A percentile compares a stretch with the other conserved stretches of the same genome.
phyloP scores from a whole-genome alignment of 768 basidiomycete genomes.

The Gloeostereum incarnatum region DNA sequence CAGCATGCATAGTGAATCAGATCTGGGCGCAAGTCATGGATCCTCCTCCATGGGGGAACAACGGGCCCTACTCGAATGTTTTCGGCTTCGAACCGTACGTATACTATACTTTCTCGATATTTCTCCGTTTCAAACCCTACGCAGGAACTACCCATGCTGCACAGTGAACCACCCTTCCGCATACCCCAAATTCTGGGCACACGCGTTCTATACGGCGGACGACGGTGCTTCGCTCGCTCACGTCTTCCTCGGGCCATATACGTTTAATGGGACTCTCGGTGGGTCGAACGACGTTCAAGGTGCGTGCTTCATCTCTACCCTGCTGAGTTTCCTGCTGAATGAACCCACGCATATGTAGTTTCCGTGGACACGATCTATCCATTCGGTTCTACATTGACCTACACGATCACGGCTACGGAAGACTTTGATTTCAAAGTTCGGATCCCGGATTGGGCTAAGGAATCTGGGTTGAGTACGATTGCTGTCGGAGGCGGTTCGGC shows the following conservation, averaged over 20 bases:
- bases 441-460: slow-evolving; percentile 25
- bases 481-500: slow-evolving; percentile 18
- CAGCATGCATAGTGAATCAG: slow-evolving; percentile 23
- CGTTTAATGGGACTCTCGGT: slow-evolving; percentile 23
- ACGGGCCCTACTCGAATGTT: slow-evolving; percentile 28
- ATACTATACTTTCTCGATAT: not conserved
- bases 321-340: not conserved
- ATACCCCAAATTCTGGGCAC: slow-evolving; percentile 33
- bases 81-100: slow-evolving; percentile 22
- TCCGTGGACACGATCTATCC: slow-evolving; percentile 28
- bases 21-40: slow-evolving; percentile 31
- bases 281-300: slow-evolving; percentile 20
- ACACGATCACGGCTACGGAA: slow-evolving; percentile 21
- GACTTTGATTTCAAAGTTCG: slow-evolving; percentile 27
- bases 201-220: slow-evolving; percentile 24
- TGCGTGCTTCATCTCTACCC: not conserved
- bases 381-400: slow-evolving; percentile 25
- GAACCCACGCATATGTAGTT: slow-evolving; percentile 16
- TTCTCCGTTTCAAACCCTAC: not conserved
- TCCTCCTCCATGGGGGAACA: slow-evolving; percentile 26
- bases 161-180: slow-evolving; percentile 32
- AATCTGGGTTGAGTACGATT: slow-evolving; percentile 23
- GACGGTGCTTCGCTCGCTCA: slow-evolving; percentile 22
- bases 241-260: slow-evolving; percentile 27
- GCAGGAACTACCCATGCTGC: slow-evolving; percentile 32